Conservation (phyloP, 805 yeast genomes). For the Clavispora asparagi region DNA sequence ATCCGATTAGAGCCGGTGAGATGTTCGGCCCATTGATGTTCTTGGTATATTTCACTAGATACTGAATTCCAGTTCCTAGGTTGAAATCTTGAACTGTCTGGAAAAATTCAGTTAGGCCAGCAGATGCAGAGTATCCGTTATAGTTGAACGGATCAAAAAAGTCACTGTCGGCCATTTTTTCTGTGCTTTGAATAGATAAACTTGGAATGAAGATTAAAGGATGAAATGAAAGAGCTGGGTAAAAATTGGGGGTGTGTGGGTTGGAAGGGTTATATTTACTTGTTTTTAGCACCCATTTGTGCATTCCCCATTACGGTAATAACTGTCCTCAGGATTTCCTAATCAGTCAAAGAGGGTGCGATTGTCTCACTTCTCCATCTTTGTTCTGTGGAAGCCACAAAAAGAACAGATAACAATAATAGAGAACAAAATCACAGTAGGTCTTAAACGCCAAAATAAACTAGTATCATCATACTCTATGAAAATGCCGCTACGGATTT, state of each 20-base stretch:
- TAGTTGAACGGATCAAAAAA: conserved; percentile 10
- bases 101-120: conserved; percentile 11
- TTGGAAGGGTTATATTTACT: background rate
- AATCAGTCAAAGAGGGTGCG: background rate
- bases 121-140: conserved; percentile 14
- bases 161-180: background rate
- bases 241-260: background rate
- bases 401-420: background rate
- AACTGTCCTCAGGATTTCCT: background rate
- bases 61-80: conserved; percentile 12
- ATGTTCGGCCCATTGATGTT: conserved; percentile 10
- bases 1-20: conserved; percentile 9
- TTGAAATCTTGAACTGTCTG: conserved; percentile 6
- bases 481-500: too few species aligned
- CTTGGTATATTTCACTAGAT: conserved; percentile 4
- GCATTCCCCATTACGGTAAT: background rate
- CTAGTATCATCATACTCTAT: too few species aligned
- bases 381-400: background rate
- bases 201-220: background rate
- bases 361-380: background rate
- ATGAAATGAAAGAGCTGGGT: background rate
- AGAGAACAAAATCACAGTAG: too few species aligned
- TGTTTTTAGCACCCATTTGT: background rate
- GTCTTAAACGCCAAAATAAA: too few species aligned
- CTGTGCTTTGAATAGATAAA: background rate